Conservation (phyloP, 1,139 yeast genomes). For the Pneumocystis canis region DNA sequence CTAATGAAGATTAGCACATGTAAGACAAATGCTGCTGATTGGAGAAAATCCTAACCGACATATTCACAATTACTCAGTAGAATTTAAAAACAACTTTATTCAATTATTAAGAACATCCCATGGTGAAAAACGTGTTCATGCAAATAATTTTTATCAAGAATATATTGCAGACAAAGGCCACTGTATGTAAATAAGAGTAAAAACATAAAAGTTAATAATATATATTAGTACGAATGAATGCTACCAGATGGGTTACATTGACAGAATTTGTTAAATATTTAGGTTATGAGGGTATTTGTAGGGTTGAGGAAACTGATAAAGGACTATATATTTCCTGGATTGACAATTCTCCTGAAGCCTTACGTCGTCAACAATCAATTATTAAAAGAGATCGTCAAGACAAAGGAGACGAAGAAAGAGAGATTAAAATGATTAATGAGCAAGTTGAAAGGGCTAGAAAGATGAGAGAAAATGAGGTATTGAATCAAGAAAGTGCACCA, state of each 20-base stretch:
- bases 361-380: conserved; percentile 27
- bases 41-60: conserved; percentile 34
- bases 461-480: conserved; percentile 17
- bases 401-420: conserved; percentile 33
- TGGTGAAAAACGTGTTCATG: conserved; percentile 67
- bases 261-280: conserved; percentile 56
- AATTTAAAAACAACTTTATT: conserved; percentile 55
- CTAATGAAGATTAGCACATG: conserved; percentile 30
- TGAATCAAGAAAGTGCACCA: conserved; percentile 2
- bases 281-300: conserved; percentile 44
- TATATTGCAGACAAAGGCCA: conserved; percentile 30
- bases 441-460: conserved; percentile 39
- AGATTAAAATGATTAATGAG: conserved; percentile 31
- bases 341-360: conserved; percentile 36
- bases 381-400: conserved; percentile 27
- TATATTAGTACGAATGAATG: conserved; percentile 72
- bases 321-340: conserved; percentile 38
- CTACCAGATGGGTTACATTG: conserved; percentile 66
- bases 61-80: conserved; percentile 44
- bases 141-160: conserved; percentile 82
- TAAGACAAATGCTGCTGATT: conserved; percentile 34
- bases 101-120: conserved; percentile 48
- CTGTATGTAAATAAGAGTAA: neutral
- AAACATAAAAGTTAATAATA: conserved; percentile 32
- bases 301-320: conserved; percentile 36